Percentiles rank a stretch among this genome's conserved stretches.
phyloP scores from a whole-genome alignment of 257 asterid genomes.

The Salvia hispanica region DNA sequence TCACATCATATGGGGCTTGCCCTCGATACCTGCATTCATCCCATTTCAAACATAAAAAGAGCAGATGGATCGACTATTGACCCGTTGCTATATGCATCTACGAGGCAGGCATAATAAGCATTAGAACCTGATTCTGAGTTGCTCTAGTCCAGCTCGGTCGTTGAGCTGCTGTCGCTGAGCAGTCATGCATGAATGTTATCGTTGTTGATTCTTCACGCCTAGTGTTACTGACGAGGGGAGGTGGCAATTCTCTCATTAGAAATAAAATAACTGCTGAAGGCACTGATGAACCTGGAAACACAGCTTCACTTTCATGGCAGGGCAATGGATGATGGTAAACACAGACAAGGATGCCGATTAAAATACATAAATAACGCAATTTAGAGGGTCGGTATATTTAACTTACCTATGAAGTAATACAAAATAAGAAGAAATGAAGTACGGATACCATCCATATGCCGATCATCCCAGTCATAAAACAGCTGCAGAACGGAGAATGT shows the following conservation, averaged over 20 bases:
- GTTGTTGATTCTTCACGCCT: slow-evolving; percentile 62
- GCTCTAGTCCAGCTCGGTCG: slow-evolving; percentile 40
- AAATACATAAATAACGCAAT: background rate
- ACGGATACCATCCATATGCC: slow-evolving; percentile 38
- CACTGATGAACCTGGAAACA: slow-evolving; percentile 74
- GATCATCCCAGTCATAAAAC: slow-evolving; percentile 69
- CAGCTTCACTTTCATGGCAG: too few species aligned
- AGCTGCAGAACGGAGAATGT: slow-evolving; percentile 53
- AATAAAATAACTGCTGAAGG: slow-evolving; percentile 78
- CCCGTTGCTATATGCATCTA: background rate
- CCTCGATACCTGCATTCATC: slow-evolving; percentile 56
- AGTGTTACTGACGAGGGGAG: slow-evolving; percentile 44
- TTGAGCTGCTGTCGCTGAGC: slow-evolving; percentile 44
- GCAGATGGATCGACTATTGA: background rate
- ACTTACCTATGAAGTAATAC: slow-evolving; percentile 75
- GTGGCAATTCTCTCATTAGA: slow-evolving; percentile 90
- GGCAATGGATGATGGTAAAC: too few species aligned
- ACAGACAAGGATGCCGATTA: too few species aligned
- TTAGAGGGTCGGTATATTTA: background rate
- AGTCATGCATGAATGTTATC: slow-evolving; percentile 65
- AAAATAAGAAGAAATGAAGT: slow-evolving; percentile 68
- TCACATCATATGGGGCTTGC: slow-evolving; percentile 69
- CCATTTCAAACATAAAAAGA: background rate
- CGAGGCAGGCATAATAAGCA: too few species aligned
- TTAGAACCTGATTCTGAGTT: slow-evolving; percentile 74